phyloP scores from a whole-genome alignment of 2,329 filamentous ascomycete species.

The Penicillium aurantiogriseum region DNA sequence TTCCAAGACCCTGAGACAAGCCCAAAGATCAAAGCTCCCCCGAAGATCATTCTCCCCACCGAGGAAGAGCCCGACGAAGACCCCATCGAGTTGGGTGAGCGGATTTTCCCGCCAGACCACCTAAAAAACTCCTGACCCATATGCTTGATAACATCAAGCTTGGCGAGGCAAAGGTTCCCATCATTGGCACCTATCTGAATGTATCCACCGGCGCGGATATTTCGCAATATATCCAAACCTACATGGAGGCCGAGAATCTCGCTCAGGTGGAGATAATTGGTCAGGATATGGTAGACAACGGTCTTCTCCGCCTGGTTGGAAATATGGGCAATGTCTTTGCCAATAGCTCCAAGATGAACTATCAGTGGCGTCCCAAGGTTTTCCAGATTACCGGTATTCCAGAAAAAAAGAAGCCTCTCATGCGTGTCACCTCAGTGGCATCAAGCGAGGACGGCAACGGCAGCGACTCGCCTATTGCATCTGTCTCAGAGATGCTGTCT shows the following conservation, averaged over 20 bases:
- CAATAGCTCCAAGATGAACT: slow-evolving; percentile 95
- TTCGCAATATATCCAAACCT: slow-evolving; percentile 87
- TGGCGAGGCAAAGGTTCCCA: slow-evolving; percentile 90
- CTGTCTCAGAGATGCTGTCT: slow-evolving; percentile 83
- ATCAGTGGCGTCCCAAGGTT: slow-evolving; percentile 92
- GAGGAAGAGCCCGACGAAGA: slow-evolving; percentile 72
- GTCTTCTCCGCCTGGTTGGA: slow-evolving; percentile 85
- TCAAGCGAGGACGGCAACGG: slow-evolving; percentile 59
- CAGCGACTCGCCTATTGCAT: slow-evolving; percentile 77
- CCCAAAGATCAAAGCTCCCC: slow-evolving; percentile 56
- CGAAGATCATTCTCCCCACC: slow-evolving; percentile 81
- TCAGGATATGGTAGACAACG: slow-evolving; percentile 82
- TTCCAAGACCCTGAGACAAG: slow-evolving; percentile 82
- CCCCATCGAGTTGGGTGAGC: slow-evolving; percentile 84
- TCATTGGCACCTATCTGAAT: slow-evolving; percentile 91
- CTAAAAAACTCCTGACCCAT: slow-evolving; percentile 86
- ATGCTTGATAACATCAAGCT: slow-evolving; percentile 85
- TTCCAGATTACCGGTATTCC: slow-evolving; percentile 85
- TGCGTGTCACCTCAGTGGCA: slow-evolving; percentile 71
- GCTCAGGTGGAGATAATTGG: slow-evolving; percentile 93
- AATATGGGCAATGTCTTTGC: slow-evolving; percentile 95
- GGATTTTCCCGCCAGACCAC: slow-evolving; percentile 79
- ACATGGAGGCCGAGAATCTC: slow-evolving; percentile 79
- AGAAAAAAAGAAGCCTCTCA: slow-evolving; percentile 75
- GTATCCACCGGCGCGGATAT: slow-evolving; percentile 90